phyloP scores from a whole-genome alignment of 2,329 filamentous ascomycete species.

The Xylariaceae sp. region DNA sequence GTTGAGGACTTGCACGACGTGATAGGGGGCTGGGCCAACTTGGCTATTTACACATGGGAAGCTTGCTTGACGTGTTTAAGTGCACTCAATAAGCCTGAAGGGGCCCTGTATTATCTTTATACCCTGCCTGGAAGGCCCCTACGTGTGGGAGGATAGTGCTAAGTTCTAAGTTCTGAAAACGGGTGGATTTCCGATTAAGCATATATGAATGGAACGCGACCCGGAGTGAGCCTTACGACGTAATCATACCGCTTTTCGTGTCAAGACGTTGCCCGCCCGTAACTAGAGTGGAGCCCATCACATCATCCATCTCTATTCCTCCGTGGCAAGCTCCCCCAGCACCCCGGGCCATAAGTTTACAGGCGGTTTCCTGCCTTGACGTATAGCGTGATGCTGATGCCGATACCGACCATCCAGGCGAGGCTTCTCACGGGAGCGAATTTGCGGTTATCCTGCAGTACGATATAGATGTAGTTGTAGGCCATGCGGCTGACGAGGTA shows the following conservation, averaged over 20 bases:
- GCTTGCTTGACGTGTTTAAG: not conserved
- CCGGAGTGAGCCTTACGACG: not conserved
- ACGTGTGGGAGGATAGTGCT: not conserved
- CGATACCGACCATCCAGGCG: slow-evolving; percentile 37
- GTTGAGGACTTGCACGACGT: not conserved
- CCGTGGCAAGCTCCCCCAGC: not conserved
- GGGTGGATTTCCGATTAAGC: no score
- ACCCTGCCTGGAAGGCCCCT: not conserved
- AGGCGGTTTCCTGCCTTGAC: slow-evolving; percentile 38
- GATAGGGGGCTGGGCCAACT: not conserved
- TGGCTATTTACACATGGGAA: not conserved
- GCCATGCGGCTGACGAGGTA: slow-evolving; percentile 40
- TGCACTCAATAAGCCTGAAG: not conserved
- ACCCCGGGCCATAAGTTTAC: not conserved
- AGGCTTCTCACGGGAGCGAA: slow-evolving; percentile 38
- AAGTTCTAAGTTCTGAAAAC: no score
- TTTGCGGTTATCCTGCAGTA: slow-evolving; percentile 40
- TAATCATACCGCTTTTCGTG: no score
- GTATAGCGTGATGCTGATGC: slow-evolving; percentile 37
- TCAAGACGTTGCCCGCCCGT: not conserved
- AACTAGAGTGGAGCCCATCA: not conserved
- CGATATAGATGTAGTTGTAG: slow-evolving; percentile 44
- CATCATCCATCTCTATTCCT: not conserved
- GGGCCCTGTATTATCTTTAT: not conserved
- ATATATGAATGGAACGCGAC: not conserved